These are phyloP conservation scores for Euphorbia corollata DNA, from an alignment of 441 rosid genomes.

Conservation along the genomic window DNA sequence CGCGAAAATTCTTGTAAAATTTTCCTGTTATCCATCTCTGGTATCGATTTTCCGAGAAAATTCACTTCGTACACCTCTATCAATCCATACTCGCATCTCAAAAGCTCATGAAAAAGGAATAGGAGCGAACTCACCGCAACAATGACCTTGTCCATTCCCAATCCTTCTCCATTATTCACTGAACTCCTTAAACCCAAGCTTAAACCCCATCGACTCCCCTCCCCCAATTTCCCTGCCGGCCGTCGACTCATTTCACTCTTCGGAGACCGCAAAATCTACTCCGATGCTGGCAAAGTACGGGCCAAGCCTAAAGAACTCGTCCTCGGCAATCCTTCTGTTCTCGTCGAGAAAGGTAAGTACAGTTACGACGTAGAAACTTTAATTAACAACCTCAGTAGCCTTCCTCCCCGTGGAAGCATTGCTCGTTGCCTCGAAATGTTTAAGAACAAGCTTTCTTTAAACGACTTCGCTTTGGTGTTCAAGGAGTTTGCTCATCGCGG, in stretches of 20 bases:
- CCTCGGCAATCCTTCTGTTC: conserved; percentile 67
- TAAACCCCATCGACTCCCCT: conserved; percentile 7
- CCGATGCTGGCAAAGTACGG: conserved; percentile 29
- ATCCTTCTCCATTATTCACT: conserved; percentile 33
- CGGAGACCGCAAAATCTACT: conserved; percentile 21
- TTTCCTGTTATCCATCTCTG: background rate
- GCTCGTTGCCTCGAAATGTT: conserved; percentile 74
- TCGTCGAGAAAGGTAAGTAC: conserved; percentile 82
- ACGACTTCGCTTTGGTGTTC: conserved; percentile 77
- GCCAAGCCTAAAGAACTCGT: conserved; percentile 57
- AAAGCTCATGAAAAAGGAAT: conserved; percentile 23
- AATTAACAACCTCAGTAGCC: conserved; percentile 86
- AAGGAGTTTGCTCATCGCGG: conserved; percentile 90
- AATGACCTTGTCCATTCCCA: conserved; percentile 54
- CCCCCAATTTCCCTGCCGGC: conserved; percentile 26
- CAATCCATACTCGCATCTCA: background rate
- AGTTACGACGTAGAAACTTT: conserved; percentile 90
- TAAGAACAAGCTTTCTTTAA: conserved; percentile 79
- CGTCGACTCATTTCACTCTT: conserved; percentile 33
- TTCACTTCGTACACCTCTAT: background rate
- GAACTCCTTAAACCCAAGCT: conserved; percentile 17
- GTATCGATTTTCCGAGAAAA: conserved; percentile 13
- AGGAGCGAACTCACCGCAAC: too few species aligned
- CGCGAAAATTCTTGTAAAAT: background rate
- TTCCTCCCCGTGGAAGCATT: conserved; percentile 93